Percentiles rank a stretch among this genome's conserved stretches.
Evolutionary conservation across 345 rosid species (phyloP).

Genomic region (Noccaea bulbosa): DNA sequence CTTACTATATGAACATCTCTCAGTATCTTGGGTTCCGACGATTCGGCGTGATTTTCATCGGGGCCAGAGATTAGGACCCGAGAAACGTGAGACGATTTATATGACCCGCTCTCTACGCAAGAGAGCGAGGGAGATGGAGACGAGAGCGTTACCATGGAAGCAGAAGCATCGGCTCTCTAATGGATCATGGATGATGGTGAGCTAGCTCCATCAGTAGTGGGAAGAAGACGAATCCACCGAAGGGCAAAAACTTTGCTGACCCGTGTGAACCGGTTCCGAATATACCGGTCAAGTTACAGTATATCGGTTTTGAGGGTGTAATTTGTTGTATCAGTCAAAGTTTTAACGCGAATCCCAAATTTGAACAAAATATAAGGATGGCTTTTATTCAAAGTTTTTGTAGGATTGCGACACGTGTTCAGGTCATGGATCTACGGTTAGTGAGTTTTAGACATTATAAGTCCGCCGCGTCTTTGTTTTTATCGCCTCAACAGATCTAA

Average conservation of each 20-base stretch:
- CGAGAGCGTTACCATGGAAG: constrained; percentile 59
- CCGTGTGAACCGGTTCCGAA: constrained; percentile 14
- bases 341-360: background rate
- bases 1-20: constrained; percentile 87
- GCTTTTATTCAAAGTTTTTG: background rate
- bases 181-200: constrained; percentile 28
- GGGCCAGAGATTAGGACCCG: constrained; percentile 48
- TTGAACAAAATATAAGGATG: background rate
- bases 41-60: constrained; percentile 41
- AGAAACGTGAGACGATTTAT: constrained; percentile 53
- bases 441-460: constrained; percentile 24
- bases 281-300: constrained; percentile 29
- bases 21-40: constrained; percentile 43
- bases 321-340: background rate
- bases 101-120: constrained; percentile 53
- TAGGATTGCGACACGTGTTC: constrained; percentile 19
- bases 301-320: background rate
- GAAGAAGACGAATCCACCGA: constrained; percentile 9
- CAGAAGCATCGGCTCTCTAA: constrained; percentile 3
- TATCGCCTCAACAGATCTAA: constrained; percentile 43
- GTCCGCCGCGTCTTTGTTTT: constrained; percentile 42
- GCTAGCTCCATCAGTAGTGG: constrained; percentile 15
- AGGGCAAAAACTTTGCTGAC: background rate
- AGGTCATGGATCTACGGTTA: constrained; percentile 30
- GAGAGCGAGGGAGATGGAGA: constrained; percentile 70